A percentile compares a stretch with the other conserved stretches of the same genome.
Conservation (phyloP, 495 filamentous ascomycete species). For the Bacidia rubella region DNA sequence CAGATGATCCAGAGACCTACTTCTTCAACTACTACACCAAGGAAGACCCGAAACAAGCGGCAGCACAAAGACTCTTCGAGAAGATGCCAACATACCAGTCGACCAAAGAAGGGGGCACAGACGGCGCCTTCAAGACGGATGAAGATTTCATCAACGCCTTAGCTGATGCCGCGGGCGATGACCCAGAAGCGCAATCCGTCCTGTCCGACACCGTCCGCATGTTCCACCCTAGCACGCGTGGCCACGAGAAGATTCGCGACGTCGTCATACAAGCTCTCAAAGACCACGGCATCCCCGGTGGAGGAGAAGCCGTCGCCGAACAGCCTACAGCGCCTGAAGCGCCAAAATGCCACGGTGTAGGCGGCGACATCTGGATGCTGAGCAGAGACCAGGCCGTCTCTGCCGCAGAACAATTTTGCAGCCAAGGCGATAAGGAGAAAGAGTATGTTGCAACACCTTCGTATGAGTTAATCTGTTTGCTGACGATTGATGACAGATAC, state of each 20-base stretch:
- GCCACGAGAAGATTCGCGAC: too few relatives aligned
- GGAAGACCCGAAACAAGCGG: too few relatives aligned
- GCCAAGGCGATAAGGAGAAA: neutral
- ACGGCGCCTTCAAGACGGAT: too few relatives aligned
- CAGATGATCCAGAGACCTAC: constrained; percentile 10
- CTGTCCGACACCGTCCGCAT: neutral
- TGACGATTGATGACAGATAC: neutral
- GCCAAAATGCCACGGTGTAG: neutral
- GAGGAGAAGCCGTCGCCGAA: too few relatives aligned
- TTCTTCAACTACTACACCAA: constrained; percentile 12
- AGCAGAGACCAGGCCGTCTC: neutral
- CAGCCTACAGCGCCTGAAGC: too few relatives aligned
- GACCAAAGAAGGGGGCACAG: too few relatives aligned
- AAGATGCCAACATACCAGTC: too few relatives aligned
- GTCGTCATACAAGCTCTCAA: too few relatives aligned
- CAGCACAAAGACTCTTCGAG: too few relatives aligned
- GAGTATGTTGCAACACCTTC: neutral
- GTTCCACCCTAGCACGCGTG: neutral
- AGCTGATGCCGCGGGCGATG: neutral
- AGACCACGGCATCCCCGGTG: too few relatives aligned
- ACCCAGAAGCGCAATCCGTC: neutral
- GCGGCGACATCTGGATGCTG: neutral
- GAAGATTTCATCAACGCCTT: neutral
- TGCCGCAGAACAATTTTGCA: neutral
- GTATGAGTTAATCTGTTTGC: neutral